Percentiles rank a stretch among this genome's conserved stretches.
These are phyloP conservation scores for Flaveria robusta DNA, from an alignment of 129 eudicot genomes.

Conservation along the genomic window DNA sequence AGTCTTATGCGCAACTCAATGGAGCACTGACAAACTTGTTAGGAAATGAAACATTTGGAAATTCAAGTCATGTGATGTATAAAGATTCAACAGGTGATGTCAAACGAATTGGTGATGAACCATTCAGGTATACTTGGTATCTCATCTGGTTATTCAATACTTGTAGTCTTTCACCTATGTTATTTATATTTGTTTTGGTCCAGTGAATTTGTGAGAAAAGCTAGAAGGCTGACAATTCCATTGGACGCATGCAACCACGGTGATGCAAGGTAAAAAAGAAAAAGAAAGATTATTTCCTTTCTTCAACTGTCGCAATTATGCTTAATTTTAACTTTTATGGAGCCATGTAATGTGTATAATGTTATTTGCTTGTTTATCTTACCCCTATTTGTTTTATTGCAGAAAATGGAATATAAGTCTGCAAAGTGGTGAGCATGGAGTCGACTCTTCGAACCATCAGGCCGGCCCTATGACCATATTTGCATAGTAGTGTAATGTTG, in stretches of 20 bases:
- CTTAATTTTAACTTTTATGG: not conserved
- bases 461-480: slow-evolving; percentile 61
- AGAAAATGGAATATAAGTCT: slow-evolving; percentile 60
- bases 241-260: slow-evolving; percentile 43
- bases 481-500: slow-evolving; percentile 42
- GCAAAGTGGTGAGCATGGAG: slow-evolving; percentile 53
- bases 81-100: slow-evolving; percentile 59
- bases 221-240: slow-evolving; percentile 61
- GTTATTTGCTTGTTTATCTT: too few relatives aligned
- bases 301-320: not conserved
- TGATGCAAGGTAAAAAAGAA: slow-evolving; percentile 48
- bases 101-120: slow-evolving; percentile 68
- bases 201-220: slow-evolving; percentile 62
- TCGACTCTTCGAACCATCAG: slow-evolving; percentile 60
- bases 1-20: slow-evolving; percentile 61
- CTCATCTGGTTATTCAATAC: not conserved
- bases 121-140: slow-evolving; percentile 52
- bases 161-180: not conserved
- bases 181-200: slow-evolving; percentile 11
- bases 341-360: too few relatives aligned
- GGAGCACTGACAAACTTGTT: slow-evolving; percentile 59
- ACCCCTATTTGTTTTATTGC: not conserved
- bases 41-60: slow-evolving; percentile 38
- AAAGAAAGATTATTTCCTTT: not conserved
- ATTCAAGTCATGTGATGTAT: slow-evolving; percentile 47